Evolutionary conservation across 345 rosid genomes (phyloP).

Genomic region (Eucalyptus regnans): DNA sequence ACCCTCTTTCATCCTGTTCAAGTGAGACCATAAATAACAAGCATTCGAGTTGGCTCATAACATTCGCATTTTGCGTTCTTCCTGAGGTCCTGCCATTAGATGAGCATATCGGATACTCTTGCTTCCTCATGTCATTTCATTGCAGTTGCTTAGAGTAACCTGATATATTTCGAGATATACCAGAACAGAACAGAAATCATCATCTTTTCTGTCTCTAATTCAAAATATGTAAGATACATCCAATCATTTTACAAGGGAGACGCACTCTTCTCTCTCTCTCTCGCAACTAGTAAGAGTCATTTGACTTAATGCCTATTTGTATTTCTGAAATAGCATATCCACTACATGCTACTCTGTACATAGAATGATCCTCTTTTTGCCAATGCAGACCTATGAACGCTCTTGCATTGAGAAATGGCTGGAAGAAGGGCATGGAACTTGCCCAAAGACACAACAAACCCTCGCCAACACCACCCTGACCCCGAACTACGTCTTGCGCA

Average conservation of each 20-base stretch:
- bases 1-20: neutral
- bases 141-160: neutral
- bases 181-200: neutral
- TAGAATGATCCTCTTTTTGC: neutral
- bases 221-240: neutral
- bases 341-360: neutral
- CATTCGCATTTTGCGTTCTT: neutral
- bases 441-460: slow-evolving; percentile 92
- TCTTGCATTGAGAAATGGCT: slow-evolving; percentile 95
- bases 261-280: neutral
- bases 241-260: neutral
- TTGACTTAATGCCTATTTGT: neutral
- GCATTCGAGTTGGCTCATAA: neutral
- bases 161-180: neutral
- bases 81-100: neutral
- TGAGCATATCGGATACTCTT: neutral
- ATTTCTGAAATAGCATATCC: neutral
- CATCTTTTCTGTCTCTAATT: neutral
- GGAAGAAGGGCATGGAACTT: slow-evolving; percentile 78
- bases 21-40: neutral
- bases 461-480: slow-evolving; percentile 57
- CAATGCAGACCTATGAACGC: slow-evolving; percentile 81
- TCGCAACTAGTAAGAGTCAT: neutral
- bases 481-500: slow-evolving; percentile 85
- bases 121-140: neutral